Conservation (phyloP, 495 filamentous ascomycete species). For the Terfezia boudieri region DNA sequence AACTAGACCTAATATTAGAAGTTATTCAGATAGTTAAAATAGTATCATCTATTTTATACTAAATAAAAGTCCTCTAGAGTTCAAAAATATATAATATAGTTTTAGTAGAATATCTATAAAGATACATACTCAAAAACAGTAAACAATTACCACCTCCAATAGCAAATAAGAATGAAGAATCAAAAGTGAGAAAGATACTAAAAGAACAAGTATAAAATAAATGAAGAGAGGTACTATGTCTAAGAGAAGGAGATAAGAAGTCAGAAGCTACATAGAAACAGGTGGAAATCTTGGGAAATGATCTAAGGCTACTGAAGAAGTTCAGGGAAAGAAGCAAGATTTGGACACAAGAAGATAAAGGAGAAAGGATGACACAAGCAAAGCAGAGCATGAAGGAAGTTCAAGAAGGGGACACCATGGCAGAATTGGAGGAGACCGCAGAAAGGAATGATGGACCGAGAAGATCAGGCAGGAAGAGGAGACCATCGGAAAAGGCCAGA, state of each 20-base stretch:
- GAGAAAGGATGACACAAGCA: not conserved
- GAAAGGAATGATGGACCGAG: too few relatives aligned
- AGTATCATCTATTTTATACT: not conserved
- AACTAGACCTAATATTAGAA: not conserved
- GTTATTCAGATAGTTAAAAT: not conserved
- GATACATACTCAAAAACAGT: not conserved
- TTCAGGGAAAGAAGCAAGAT: too few relatives aligned
- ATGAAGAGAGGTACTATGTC: too few relatives aligned
- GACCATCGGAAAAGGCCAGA: too few relatives aligned
- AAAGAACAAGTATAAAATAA: not conserved
- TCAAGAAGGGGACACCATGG: too few relatives aligned
- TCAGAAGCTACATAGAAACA: too few relatives aligned
- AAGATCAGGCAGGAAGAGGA: too few relatives aligned
- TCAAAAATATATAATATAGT: not conserved
- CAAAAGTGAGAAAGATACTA: not conserved
- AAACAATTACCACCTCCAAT: not conserved
- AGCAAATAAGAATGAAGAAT: not conserved
- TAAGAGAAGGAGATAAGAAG: too few relatives aligned
- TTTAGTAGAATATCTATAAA: not conserved
- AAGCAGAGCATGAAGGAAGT: not conserved
- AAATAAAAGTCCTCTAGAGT: not conserved
- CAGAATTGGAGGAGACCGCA: too few relatives aligned
- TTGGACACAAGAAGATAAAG: not conserved
- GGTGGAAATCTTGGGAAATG: too few relatives aligned
- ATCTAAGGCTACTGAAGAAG: too few relatives aligned